phyloP scores from a whole-genome alignment of 371 early-diverging fungal genomes.

The Saksenaea oblongispora region DNA sequence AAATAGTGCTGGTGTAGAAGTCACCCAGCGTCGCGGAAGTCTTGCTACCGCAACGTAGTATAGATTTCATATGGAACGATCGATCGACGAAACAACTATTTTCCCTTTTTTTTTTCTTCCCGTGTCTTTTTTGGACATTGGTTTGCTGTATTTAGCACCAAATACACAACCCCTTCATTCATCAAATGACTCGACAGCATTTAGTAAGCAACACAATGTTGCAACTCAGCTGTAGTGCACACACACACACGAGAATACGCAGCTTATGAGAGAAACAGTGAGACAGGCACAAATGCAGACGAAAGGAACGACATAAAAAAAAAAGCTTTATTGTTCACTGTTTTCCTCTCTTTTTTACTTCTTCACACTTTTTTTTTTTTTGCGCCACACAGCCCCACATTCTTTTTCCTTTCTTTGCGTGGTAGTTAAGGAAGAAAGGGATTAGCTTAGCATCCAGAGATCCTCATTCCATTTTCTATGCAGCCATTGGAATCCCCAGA shows the following conservation, averaged over 20 bases:
- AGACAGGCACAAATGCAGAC: neutral
- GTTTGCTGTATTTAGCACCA: neutral
- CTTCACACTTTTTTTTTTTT: neutral
- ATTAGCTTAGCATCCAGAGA: neutral
- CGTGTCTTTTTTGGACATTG: neutral
- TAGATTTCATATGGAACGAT: neutral
- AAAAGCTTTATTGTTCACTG: neutral
- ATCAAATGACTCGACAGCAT: constrained; percentile 5
- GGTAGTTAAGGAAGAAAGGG: neutral
- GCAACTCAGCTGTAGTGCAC: neutral
- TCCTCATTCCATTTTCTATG: constrained; percentile 4
- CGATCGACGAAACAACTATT: neutral
- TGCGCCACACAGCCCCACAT: constrained; percentile 2
- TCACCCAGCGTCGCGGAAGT: neutral
- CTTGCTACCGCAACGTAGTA: neutral
- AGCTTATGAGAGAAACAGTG: too few relatives aligned
- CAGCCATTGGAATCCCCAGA: neutral
- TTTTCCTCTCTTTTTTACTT: neutral
- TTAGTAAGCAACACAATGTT: neutral
- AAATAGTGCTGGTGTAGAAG: neutral
- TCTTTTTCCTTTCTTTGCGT: neutral
- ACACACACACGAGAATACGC: neutral
- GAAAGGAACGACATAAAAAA: neutral
- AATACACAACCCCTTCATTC: constrained; percentile 3
- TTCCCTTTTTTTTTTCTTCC: neutral